Evolutionary conservation across 345 rosid genomes (phyloP).

Genomic region (Pseudoturritis turrita): DNA sequence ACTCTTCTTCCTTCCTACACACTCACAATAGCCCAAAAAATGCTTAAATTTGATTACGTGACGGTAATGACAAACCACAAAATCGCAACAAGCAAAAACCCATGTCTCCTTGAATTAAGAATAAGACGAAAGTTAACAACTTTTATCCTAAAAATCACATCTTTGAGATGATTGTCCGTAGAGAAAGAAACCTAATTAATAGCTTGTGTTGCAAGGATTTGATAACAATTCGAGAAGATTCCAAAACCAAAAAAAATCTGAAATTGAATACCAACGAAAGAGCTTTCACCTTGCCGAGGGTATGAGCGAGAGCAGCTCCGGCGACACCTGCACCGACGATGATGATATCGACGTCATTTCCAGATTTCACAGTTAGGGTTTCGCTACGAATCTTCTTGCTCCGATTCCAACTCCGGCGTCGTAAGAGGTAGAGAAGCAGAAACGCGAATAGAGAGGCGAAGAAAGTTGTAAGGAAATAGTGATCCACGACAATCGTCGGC

Average conservation of each 20-base stretch:
- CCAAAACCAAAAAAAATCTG: background rate
- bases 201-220: slow-evolving; percentile 22
- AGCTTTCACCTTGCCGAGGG: slow-evolving; percentile 91
- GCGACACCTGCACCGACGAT: slow-evolving; percentile 88
- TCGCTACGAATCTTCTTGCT: background rate
- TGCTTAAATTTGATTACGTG: slow-evolving; percentile 4
- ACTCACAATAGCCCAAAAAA: background rate
- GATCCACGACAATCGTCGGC: slow-evolving; percentile 10
- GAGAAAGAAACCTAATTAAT: slow-evolving; percentile 10
- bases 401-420: slow-evolving; percentile 3
- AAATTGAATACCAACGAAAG: background rate
- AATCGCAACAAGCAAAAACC: background rate
- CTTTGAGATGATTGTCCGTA: background rate
- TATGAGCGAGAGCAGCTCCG: slow-evolving; percentile 74
- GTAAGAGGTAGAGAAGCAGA: slow-evolving; percentile 20
- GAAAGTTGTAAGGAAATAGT: slow-evolving; percentile 4
- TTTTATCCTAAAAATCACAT: background rate
- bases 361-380: slow-evolving; percentile 1
- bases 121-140: background rate
- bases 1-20: slow-evolving; percentile 49
- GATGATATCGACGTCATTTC: slow-evolving; percentile 42
- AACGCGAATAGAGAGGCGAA: slow-evolving; percentile 10
- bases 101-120: background rate
- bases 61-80: background rate
- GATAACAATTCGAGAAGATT: background rate